Conservation (phyloP, 441 rosid genomes). For the Croton setiger region DNA sequence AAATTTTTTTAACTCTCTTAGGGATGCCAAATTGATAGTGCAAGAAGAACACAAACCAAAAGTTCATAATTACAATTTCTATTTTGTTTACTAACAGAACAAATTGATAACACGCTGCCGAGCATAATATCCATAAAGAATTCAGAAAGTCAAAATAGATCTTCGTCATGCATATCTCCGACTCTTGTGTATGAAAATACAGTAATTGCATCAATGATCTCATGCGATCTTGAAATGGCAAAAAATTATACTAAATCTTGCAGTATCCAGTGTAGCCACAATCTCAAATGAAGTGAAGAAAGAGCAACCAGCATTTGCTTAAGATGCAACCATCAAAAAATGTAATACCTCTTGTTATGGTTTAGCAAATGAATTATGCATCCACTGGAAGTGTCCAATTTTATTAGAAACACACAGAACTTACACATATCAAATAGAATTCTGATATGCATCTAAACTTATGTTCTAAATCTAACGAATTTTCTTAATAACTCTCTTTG, state of each 20-base stretch:
- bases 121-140: background rate
- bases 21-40: background rate
- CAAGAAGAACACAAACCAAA: background rate
- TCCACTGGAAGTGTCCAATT: background rate
- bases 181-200: background rate
- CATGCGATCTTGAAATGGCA: background rate
- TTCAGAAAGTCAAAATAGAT: background rate
- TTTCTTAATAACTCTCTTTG: background rate
- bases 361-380: background rate
- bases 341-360: background rate
- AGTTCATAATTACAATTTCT: background rate
- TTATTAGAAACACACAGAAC: background rate
- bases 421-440: background rate
- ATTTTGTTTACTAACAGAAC: background rate
- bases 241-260: background rate
- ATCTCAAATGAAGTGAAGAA: background rate
- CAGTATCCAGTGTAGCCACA: background rate
- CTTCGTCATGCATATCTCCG: background rate
- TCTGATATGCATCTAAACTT: background rate
- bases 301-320: background rate
- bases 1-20: background rate
- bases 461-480: background rate
- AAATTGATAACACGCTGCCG: background rate
- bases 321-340: background rate
- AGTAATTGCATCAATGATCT: background rate